phyloP scores from a whole-genome alignment of 2,329 filamentous ascomycete species.

The Byssochlamys sp. region DNA sequence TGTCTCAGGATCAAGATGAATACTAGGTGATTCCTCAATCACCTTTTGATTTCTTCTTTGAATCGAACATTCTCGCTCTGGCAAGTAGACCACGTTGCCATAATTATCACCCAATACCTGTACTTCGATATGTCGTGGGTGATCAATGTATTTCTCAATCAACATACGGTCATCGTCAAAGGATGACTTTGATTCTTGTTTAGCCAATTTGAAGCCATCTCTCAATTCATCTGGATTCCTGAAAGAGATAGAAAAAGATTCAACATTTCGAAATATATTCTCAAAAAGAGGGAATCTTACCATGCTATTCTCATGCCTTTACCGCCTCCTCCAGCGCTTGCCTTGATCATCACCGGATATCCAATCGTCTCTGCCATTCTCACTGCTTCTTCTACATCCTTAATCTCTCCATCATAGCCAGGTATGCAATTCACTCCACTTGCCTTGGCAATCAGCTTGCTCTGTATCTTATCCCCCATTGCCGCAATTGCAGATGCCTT shows the following conservation, averaged over 20 bases:
- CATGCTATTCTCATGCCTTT: no score
- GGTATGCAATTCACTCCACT: not conserved
- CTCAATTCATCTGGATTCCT: no score
- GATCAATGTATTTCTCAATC: no score
- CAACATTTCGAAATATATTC: no score
- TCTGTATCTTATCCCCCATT: not conserved
- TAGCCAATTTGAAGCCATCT: no score
- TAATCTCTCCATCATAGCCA: not conserved
- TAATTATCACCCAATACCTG: slow-evolving; percentile 42
- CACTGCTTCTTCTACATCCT: not conserved
- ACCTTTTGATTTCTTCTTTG: slow-evolving; percentile 46
- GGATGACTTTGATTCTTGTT: no score
- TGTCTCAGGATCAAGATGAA: no score
- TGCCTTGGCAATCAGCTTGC: not conserved
- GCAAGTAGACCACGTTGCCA: slow-evolving; percentile 32
- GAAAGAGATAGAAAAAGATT: no score
- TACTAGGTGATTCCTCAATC: slow-evolving; percentile 40
- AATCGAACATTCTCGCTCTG: slow-evolving; percentile 44
- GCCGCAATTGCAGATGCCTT: not conserved
- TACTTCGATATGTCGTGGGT: slow-evolving; percentile 42
- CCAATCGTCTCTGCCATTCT: not conserved
- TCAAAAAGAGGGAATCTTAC: no score
- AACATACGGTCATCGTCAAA: no score
- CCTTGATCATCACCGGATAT: not conserved
- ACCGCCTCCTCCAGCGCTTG: not conserved